Evolutionary conservation across 2,329 filamentous ascomycete genomes (phyloP).

Genomic region (Ceratocystis albifundus): DNA sequence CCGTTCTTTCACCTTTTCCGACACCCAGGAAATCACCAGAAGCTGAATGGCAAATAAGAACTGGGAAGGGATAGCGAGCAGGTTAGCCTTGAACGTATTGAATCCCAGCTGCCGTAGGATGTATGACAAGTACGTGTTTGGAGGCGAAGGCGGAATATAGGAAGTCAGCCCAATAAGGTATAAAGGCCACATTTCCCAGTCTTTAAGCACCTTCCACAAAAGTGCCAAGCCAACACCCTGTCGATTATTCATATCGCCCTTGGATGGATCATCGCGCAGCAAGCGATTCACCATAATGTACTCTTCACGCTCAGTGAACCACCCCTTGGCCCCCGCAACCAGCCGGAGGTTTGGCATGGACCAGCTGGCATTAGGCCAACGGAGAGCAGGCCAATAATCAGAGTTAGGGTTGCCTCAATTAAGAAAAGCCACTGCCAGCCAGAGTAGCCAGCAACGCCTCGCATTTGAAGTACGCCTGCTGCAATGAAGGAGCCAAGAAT

Average conservation of each 20-base stretch:
- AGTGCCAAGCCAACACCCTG: conserved; percentile 33
- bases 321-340: conserved; percentile 47
- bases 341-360: conserved; percentile 41
- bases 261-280: conserved; percentile 48
- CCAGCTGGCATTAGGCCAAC: conserved; percentile 38
- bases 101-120: conserved; percentile 36
- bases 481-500: conserved; percentile 39
- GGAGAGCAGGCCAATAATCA: conserved; percentile 35
- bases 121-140: conserved; percentile 37
- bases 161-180: conserved; percentile 42
- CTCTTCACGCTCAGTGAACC: conserved; percentile 51
- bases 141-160: conserved; percentile 35
- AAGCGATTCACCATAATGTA: conserved; percentile 51
- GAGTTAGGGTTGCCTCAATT: conserved; percentile 28
- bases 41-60: conserved; percentile 38
- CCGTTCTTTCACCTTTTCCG: conserved; percentile 36
- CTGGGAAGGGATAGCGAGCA: conserved; percentile 37
- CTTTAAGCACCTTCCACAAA: conserved; percentile 42
- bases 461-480: conserved; percentile 30
- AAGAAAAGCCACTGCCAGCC: conserved; percentile 33
- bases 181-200: conserved; percentile 51
- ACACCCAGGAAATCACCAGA: conserved; percentile 37
- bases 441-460: conserved; percentile 31
- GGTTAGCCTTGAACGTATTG: conserved; percentile 37
- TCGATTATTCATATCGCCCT: conserved; percentile 51